phyloP scores from a whole-genome alignment of 345 rosid species.

The Eucalyptus pauciflora region DNA sequence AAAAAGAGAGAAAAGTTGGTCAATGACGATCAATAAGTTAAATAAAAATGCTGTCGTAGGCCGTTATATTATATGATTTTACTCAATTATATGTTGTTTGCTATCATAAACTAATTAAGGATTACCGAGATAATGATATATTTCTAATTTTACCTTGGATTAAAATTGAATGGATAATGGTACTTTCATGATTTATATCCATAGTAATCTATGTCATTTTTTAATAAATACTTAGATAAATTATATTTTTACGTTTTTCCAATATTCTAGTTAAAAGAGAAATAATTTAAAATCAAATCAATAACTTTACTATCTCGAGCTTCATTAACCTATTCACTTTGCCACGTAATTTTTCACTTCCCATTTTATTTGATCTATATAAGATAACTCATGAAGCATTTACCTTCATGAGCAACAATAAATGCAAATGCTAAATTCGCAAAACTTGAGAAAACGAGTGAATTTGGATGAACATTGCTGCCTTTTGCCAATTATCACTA shows the following conservation, averaged over 20 bases:
- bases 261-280: neutral
- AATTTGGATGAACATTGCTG: neutral
- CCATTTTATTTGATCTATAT: no score
- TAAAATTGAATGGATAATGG: neutral
- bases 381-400: neutral
- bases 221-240: neutral
- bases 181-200: neutral
- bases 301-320: no score
- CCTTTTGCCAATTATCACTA: neutral
- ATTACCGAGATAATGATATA: neutral
- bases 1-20: neutral
- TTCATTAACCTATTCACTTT: neutral
- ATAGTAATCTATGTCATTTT: neutral
- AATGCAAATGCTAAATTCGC: neutral
- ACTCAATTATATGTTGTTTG: neutral
- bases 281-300: no score
- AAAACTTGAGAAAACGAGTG: neutral
- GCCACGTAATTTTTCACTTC: neutral
- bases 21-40: neutral
- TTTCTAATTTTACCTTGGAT: neutral
- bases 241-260: neutral
- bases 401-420: neutral
- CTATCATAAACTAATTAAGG: neutral
- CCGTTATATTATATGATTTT: neutral
- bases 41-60: fast-evolving